Percentiles rank a stretch among this genome's conserved stretches.
These are phyloP conservation scores for Starmera caribaea DNA, from an alignment of 805 yeast genomes.

Conservation along the genomic window DNA sequence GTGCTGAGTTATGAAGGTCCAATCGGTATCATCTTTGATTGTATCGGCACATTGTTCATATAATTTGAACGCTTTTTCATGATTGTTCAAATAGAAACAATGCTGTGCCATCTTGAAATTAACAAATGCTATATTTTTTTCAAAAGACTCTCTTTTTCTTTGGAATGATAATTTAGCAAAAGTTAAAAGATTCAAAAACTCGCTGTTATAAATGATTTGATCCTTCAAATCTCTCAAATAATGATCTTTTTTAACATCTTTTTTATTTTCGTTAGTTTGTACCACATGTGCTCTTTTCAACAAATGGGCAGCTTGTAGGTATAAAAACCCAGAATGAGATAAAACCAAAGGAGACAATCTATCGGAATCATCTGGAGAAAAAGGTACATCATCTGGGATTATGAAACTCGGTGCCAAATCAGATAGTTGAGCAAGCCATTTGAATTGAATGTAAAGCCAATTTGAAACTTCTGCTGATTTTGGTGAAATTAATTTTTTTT, in stretches of 20 bases:
- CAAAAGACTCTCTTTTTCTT: constrained; percentile 24
- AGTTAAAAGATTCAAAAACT: constrained; percentile 22
- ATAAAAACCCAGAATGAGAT: constrained; percentile 35
- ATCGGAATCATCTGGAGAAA: constrained; percentile 15
- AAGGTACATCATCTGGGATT: constrained; percentile 30
- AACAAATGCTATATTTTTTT: constrained; percentile 31
- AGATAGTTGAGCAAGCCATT: constrained; percentile 54
- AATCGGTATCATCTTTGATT: constrained; percentile 27
- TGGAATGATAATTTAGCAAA: constrained; percentile 27
- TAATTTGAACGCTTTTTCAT: constrained; percentile 31
- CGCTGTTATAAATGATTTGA: constrained; percentile 10
- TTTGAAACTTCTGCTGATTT: constrained; percentile 22
- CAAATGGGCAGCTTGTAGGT: constrained; percentile 28
- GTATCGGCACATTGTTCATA: constrained; percentile 28
- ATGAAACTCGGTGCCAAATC: constrained; percentile 33
- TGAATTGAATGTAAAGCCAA: constrained; percentile 59
- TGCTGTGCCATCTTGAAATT: constrained; percentile 45
- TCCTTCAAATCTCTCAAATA: background rate
- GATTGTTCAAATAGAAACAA: constrained; percentile 23
- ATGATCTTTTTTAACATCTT: constrained; percentile 3
- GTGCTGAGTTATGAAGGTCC: constrained; percentile 26
- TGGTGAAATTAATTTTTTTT: constrained; percentile 17
- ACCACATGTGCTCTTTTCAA: background rate
- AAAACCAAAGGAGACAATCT: constrained; percentile 21
- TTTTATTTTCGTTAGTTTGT: constrained; percentile 12